A percentile compares a stretch with the other conserved stretches of the same genome.
Conservation (phyloP, 2,329 filamentous ascomycete genomes). For the Fusarium abutilonis region DNA sequence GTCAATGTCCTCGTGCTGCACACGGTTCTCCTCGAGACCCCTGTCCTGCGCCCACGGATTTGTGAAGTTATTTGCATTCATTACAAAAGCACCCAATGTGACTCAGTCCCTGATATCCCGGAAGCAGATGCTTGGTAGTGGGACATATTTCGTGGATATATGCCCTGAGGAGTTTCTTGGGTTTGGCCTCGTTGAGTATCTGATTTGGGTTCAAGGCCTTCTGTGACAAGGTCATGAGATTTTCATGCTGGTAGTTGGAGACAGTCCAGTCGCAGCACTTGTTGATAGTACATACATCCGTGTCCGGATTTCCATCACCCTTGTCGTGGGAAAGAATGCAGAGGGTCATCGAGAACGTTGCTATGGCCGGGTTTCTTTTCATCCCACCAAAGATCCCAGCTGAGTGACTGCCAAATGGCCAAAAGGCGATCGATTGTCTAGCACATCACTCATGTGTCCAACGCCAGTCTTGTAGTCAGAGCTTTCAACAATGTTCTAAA, state of each 20-base stretch:
- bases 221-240: not conserved
- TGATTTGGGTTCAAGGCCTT: not conserved
- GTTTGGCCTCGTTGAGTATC: conserved; percentile 1
- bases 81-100: no score
- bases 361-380: not conserved
- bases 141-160: conserved; percentile 3
- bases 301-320: not conserved
- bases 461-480: not conserved
- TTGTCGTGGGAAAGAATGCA: conserved; percentile 20
- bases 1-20: no score
- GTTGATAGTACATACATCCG: not conserved
- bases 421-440: conserved; percentile 24
- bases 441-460: conserved; percentile 62
- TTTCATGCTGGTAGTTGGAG: conserved; percentile 13
- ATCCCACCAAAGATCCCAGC: conserved; percentile 27
- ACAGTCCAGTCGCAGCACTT: conserved; percentile 14
- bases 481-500: no score
- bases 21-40: no score
- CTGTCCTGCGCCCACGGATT: no score
- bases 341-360: not conserved
- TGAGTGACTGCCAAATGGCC: conserved; percentile 23
- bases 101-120: not conserved
- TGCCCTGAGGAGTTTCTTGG: not conserved
- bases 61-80: no score
- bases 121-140: not conserved